phyloP scores from a whole-genome alignment of 352 stramenopile species.

The Phytopythium ostracodes region DNA sequence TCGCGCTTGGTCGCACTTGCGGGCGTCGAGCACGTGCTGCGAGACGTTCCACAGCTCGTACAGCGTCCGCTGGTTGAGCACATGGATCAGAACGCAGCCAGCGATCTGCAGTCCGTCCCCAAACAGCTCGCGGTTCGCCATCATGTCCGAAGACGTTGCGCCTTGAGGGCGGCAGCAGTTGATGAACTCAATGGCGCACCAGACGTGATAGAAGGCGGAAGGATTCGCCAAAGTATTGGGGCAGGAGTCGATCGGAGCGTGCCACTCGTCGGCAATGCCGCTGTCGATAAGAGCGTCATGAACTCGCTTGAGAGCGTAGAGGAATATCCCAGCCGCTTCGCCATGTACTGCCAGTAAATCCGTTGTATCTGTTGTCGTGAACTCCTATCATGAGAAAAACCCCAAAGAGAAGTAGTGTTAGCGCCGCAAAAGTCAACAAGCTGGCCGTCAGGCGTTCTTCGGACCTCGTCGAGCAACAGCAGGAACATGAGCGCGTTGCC shows the following conservation, averaged over 20 bases:
- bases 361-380: neutral
- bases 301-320: slow-evolving; percentile 22
- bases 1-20: slow-evolving; percentile 1
- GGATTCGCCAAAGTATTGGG: slow-evolving; percentile 41
- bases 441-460: neutral
- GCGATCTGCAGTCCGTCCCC: slow-evolving; percentile 61
- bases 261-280: slow-evolving; percentile 36
- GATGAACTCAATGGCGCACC: slow-evolving; percentile 60
- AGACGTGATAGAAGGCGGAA: slow-evolving; percentile 58
- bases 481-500: slow-evolving; percentile 76
- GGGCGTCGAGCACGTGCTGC: slow-evolving; percentile 41
- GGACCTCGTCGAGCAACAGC: slow-evolving; percentile 22
- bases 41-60: slow-evolving; percentile 65
- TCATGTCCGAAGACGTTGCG: slow-evolving; percentile 3
- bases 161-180: slow-evolving; percentile 29
- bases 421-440: no score
- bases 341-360: neutral
- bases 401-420: neutral
- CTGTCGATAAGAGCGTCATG: slow-evolving; percentile 23
- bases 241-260: slow-evolving; percentile 23
- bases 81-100: slow-evolving; percentile 49
- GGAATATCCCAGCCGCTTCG: slow-evolving; percentile 11
- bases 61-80: slow-evolving; percentile 43
- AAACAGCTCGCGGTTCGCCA: slow-evolving; percentile 29
- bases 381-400: neutral